Base-by-base conservation (phyloP, 2,329 filamentous ascomycete species). In the Reticulascus tulasneorum region DNA sequence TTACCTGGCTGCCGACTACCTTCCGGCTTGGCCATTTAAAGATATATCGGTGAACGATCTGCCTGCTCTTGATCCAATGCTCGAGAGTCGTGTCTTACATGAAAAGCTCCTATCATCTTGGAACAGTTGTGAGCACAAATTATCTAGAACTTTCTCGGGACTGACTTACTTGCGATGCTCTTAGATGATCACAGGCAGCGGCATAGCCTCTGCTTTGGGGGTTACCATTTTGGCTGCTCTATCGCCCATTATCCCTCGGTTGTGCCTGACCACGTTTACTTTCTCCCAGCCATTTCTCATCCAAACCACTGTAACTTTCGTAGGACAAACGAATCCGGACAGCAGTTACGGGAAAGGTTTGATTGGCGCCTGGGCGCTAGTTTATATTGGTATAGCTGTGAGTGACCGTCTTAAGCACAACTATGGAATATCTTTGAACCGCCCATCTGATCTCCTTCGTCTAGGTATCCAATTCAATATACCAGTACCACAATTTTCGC, bases 201-300 rank as follows among this genome's bases (percentile, higher is more conserved):
- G 8, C 44, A 47, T 8, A 47, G 49, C 20, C 34, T 54, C 6
- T 49, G 41, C 15, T 35, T 55, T 9, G 31, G 33, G 5, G 32
- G 31, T 13, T 49, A 47, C n/a, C 23, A n/a, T 45, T 1, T 5
- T 26, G 1, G 35, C 50, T 0, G 47, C 55, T 17, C n/a, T 49
- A 8, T 40, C 45, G 0, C 41, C 40, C 2, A 21, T 52, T 13
- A 37, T 54, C 4, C 52, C 53, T 4, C 48, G 55, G 8, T 44
- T 59, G 2, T 47, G 42, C 25, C 42, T 48, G 10, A 47, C 53
- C 1, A 45, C 40, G 5, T 54, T 58, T 18, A 54, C 44, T 7
- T 59, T 60, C 41, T 34, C 48, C 0, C 55, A 57, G 30, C 56
- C 56, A 3, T 51, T 59, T 19, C 44, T 60, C 2, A 52, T 60